Evolutionary conservation across 164 flowering plant species (phyloP).

Genomic region (Malania oleifera): DNA sequence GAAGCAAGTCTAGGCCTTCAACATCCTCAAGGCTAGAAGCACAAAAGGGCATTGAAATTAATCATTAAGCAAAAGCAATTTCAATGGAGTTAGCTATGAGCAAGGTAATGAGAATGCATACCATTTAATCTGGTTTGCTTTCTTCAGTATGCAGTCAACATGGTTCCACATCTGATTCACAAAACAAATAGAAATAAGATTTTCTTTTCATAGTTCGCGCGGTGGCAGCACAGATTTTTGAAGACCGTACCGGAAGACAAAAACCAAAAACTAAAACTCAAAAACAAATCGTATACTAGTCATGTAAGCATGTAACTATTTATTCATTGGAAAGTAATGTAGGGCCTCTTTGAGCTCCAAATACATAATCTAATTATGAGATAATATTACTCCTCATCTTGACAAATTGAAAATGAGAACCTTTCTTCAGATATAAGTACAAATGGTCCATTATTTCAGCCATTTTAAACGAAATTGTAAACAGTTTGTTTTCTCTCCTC

Average conservation of each 20-base stretch:
- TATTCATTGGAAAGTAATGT: neutral
- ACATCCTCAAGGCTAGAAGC: constrained; percentile 70
- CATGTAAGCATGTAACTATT: neutral
- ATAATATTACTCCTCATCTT: too few species aligned
- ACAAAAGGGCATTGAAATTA: constrained; percentile 7
- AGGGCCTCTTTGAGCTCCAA: neutral
- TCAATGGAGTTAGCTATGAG: neutral
- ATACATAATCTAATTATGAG: neutral
- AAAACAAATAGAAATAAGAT: constrained; percentile 14
- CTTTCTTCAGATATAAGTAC: too few species aligned
- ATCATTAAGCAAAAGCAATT: neutral
- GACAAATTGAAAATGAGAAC: too few species aligned
- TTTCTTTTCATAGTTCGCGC: too few species aligned
- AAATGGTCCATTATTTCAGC: too few species aligned
- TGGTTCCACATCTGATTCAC: constrained; percentile 92
- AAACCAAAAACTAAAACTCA: too few species aligned
- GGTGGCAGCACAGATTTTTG: too few species aligned
- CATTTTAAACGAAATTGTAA: too few species aligned
- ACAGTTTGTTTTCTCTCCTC: too few species aligned
- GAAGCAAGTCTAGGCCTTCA: constrained; percentile 79
- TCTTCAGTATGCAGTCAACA: constrained; percentile 72
- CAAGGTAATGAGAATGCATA: constrained; percentile 27
- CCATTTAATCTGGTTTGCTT: constrained; percentile 82
- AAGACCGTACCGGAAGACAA: too few species aligned
- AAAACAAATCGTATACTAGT: neutral